A percentile compares a stretch with the other conserved stretches of the same genome.
Conservation (phyloP, 768 basidiomycete species). For the Naganishia onofrii region DNA sequence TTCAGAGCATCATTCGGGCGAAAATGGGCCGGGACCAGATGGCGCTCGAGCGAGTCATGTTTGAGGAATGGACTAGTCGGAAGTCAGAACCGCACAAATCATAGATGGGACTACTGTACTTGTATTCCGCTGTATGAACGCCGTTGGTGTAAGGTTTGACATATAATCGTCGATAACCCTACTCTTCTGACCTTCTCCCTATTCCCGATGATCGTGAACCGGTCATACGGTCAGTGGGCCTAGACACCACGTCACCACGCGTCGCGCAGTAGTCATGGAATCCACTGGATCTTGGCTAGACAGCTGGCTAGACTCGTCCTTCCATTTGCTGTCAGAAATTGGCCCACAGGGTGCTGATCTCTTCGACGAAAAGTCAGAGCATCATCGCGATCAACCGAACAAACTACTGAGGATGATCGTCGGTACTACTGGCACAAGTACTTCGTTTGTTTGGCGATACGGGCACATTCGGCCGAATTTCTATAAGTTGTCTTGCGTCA, state of each 20-base stretch:
- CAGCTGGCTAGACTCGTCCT: neutral
- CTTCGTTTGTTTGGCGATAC: too few species aligned
- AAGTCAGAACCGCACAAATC: neutral
- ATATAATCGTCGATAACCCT: neutral
- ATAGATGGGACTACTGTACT: constrained; percentile 12
- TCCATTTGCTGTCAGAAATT: neutral
- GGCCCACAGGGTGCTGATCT: neutral
- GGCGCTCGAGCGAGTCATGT: neutral
- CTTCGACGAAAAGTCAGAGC: neutral
- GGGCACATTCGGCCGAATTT: too few species aligned
- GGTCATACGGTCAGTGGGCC: too few species aligned
- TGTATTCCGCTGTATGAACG: neutral
- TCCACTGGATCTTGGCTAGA: neutral
- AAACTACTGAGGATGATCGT: too few species aligned
- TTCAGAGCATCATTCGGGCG: constrained; percentile 6
- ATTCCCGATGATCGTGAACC: too few species aligned
- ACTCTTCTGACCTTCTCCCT: neutral
- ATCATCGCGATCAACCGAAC: too few species aligned
- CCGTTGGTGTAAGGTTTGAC: neutral
- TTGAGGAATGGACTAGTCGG: too few species aligned
- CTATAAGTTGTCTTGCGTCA: too few species aligned
- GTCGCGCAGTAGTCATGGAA: neutral
- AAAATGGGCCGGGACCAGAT: constrained; percentile 16
- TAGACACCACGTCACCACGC: too few species aligned
- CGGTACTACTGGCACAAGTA: too few species aligned